These are phyloP conservation scores for Emmonsiellopsis sp. DNA, from an alignment of 2,329 filamentous ascomycete species.

Conservation along the genomic window DNA sequence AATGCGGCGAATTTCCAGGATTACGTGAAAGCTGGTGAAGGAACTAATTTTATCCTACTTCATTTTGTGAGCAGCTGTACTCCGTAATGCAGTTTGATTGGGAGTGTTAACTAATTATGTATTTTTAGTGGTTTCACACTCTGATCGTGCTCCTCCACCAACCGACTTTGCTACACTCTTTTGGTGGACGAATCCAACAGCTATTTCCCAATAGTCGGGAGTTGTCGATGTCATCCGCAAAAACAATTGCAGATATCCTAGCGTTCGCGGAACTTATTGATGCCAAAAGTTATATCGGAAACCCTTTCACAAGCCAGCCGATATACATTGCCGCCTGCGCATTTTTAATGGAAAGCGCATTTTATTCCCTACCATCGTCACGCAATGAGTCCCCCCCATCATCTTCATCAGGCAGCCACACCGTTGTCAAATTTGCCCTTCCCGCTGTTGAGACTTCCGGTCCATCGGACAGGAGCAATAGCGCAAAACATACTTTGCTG, in stretches of 20 bases:
- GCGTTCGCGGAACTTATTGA: conserved; percentile 80
- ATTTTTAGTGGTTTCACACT: conserved; percentile 63
- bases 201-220: conserved; percentile 73
- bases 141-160: conserved; percentile 78
- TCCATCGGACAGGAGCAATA: conserved; percentile 22
- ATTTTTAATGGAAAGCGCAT: conserved; percentile 72
- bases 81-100: neutral
- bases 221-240: conserved; percentile 75
- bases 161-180: conserved; percentile 70
- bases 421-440: conserved; percentile 27
- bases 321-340: conserved; percentile 88
- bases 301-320: conserved; percentile 80
- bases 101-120: conserved; percentile 10
- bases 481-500: conserved; percentile 61
- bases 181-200: conserved; percentile 59
- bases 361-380: conserved; percentile 58
- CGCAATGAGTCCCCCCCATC: conserved; percentile 46
- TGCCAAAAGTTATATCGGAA: conserved; percentile 75
- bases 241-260: conserved; percentile 82
- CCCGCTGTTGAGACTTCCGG: conserved; percentile 21
- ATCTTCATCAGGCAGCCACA: conserved; percentile 20
- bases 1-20: conserved; percentile 79
- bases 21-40: conserved; percentile 70
- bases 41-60: conserved; percentile 75
- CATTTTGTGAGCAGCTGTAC: conserved; percentile 46